Evolutionary conservation across 2,329 filamentous ascomycete species (phyloP).

Genomic region (Plectosphaerella cucumerina): DNA sequence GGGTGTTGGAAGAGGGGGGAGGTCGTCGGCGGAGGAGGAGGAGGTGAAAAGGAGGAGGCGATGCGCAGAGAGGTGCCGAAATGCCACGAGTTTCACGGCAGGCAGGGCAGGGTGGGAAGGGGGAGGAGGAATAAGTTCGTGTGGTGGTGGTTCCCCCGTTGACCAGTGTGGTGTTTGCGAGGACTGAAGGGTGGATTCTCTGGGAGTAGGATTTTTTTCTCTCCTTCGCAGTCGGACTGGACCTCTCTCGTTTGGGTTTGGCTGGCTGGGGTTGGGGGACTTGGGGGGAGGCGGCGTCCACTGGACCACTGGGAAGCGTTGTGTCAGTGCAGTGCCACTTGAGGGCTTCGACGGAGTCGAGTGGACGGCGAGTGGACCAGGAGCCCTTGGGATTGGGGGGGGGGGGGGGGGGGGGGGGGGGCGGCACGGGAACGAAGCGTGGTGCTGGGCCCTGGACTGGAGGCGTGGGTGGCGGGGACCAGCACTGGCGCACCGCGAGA

Average conservation of each 20-base stretch:
- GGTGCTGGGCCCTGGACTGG: too few relatives aligned
- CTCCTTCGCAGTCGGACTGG: background rate
- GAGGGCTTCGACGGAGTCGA: background rate
- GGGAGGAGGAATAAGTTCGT: background rate
- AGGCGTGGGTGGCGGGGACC: too few relatives aligned
- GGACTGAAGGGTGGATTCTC: slow-evolving; percentile 3
- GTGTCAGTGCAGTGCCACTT: background rate
- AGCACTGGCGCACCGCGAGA: too few relatives aligned
- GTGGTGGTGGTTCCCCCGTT: slow-evolving; percentile 1
- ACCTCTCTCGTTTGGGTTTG: background rate
- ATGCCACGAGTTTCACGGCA: background rate
- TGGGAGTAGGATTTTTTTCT: slow-evolving; percentile 2
- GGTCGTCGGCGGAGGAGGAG: background rate
- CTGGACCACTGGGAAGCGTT: background rate
- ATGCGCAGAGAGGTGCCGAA: background rate
- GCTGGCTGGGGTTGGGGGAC: background rate
- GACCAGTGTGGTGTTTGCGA: slow-evolving; percentile 1
- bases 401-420: too few relatives aligned
- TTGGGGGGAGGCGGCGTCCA: background rate
- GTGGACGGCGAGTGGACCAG: background rate
- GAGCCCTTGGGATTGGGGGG: too few relatives aligned
- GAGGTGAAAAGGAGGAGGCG: background rate
- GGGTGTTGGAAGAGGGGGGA: background rate
- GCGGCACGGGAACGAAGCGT: too few relatives aligned
- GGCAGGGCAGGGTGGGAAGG: background rate